Conservation (phyloP, 768 basidiomycete species). For the Pleurotus tuoliensis region DNA sequence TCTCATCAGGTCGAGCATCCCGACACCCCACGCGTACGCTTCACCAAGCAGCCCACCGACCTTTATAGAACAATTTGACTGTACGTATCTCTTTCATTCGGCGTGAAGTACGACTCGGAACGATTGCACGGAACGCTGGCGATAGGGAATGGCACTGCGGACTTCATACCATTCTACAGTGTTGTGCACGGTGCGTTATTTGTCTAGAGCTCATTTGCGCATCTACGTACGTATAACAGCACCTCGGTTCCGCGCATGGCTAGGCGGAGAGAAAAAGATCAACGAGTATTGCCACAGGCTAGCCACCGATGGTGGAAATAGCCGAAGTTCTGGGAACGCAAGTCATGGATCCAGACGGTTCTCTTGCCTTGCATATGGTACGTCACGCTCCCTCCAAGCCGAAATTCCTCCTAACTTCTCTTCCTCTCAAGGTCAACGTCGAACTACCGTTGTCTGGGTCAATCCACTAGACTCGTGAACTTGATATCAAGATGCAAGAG, state of each 20-base stretch:
- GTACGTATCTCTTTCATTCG: slow-evolving; percentile 16
- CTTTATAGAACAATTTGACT: slow-evolving; percentile 43
- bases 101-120: background rate
- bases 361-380: slow-evolving; percentile 73
- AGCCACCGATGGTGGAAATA: slow-evolving; percentile 67
- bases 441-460: slow-evolving; percentile 33
- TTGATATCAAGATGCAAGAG: slow-evolving; percentile 21
- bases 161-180: slow-evolving; percentile 46
- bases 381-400: background rate
- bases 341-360: slow-evolving; percentile 56
- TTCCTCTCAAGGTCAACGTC: slow-evolving; percentile 32
- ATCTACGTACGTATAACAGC: slow-evolving; percentile 34
- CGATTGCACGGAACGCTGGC: too few species aligned
- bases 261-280: slow-evolving; percentile 81
- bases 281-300: slow-evolving; percentile 70
- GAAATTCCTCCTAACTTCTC: too few species aligned
- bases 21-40: slow-evolving; percentile 48
- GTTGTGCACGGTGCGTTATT: slow-evolving; percentile 40
- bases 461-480: slow-evolving; percentile 16
- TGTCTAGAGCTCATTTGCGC: background rate
- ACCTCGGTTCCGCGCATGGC: slow-evolving; percentile 69
- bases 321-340: slow-evolving; percentile 62
- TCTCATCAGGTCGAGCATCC: slow-evolving; percentile 54
- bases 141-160: slow-evolving; percentile 56
- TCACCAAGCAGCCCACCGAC: slow-evolving; percentile 33